These are phyloP conservation scores for Salix dunnii DNA, from an alignment of 345 rosid species.

Conservation along the genomic window DNA sequence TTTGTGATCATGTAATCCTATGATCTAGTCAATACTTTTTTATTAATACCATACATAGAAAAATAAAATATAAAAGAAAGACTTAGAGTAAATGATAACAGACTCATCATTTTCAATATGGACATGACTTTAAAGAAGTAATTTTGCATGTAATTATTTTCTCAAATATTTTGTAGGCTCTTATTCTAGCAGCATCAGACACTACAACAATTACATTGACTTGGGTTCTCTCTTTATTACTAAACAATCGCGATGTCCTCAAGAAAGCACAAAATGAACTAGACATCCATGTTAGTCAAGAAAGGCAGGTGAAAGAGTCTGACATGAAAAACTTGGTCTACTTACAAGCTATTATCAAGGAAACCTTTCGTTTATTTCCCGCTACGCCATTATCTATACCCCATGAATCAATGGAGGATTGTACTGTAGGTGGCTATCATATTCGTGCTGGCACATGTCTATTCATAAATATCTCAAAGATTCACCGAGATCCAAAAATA, in stretches of 20 bases:
- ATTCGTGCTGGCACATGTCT: slow-evolving; percentile 15
- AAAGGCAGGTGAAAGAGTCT: slow-evolving; percentile 20
- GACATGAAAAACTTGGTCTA: slow-evolving; percentile 24
- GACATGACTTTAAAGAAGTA: no score
- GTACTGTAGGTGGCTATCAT: slow-evolving; percentile 7
- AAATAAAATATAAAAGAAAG: no score
- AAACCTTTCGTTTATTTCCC: slow-evolving; percentile 23
- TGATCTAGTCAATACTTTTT: no score
- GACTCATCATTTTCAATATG: no score
- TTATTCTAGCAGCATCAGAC: slow-evolving; percentile 21
- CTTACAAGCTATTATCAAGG: slow-evolving; percentile 28
- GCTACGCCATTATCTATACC: background rate
- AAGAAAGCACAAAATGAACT: slow-evolving; percentile 23
- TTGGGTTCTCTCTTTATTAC: slow-evolving; percentile 23
- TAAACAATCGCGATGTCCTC: slow-evolving; percentile 9
- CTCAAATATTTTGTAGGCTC: background rate
- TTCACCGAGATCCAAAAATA: slow-evolving; percentile 7
- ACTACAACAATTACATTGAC: slow-evolving; percentile 13
- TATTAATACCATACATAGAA: no score
- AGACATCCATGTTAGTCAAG: slow-evolving; percentile 15
- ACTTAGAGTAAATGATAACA: no score
- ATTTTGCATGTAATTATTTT: no score
- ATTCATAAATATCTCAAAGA: slow-evolving; percentile 1
- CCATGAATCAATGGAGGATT: slow-evolving; percentile 10
- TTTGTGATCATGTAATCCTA: no score